Conservation (phyloP, 495 filamentous ascomycete genomes). For the Aspergillus hancockii region DNA sequence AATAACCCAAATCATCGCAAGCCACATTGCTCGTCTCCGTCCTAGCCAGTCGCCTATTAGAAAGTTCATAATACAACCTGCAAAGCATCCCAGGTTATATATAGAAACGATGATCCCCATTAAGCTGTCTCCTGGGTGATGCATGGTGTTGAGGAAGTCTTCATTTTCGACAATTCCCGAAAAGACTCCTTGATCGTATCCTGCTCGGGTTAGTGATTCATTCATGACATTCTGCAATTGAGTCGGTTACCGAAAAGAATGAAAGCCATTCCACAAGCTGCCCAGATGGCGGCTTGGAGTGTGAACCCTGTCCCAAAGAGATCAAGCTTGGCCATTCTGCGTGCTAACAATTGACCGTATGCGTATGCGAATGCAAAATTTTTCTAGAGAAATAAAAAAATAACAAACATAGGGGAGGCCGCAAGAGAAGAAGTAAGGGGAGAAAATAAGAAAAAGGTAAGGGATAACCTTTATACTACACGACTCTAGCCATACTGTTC, state of each 20-base stretch:
- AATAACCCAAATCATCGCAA: conserved; percentile 38
- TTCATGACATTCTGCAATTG: not conserved
- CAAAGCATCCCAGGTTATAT: conserved; percentile 52
- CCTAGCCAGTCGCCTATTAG: conserved; percentile 52
- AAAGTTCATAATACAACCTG: conserved; percentile 48
- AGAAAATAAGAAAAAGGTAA: not conserved
- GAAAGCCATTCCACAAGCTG: conserved; percentile 26
- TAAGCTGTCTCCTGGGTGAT: conserved; percentile 40
- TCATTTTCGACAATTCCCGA: conserved; percentile 49
- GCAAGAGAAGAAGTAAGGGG: not conserved
- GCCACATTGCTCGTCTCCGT: conserved; percentile 44
- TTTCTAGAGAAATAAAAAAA: not conserved
- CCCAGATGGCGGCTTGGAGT: conserved; percentile 25
- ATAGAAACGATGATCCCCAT: conserved; percentile 51
- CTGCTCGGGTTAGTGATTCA: conserved; percentile 10
- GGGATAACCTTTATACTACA: not conserved
- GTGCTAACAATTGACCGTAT: not conserved
- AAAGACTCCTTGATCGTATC: conserved; percentile 60
- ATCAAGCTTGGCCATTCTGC: conserved; percentile 18
- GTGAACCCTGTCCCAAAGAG: conserved; percentile 22
- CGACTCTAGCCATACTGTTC: too few relatives aligned
- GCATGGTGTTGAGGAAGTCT: conserved; percentile 47
- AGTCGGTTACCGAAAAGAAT: conserved; percentile 23
- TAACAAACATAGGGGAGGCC: not conserved
- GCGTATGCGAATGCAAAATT: not conserved